Base-by-base conservation (phyloP, 179 eudicot species). In the Drosera spatulata region DNA sequence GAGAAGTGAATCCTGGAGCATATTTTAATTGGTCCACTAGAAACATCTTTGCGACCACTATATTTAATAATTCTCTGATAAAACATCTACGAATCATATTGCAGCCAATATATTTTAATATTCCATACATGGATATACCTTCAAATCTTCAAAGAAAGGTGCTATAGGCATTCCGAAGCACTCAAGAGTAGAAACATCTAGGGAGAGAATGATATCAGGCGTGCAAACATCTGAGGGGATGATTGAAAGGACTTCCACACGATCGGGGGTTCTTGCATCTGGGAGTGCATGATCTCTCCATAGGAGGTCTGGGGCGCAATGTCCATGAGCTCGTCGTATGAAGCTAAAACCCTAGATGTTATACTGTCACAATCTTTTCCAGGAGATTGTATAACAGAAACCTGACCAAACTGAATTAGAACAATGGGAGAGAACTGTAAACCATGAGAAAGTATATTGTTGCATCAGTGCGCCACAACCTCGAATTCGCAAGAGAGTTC, bases 401-500 rank as follows among this genome's bases (percentile, higher is more conserved):
- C 71, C 93, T 85, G 69, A 46, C 55, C 7, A 57, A 4, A 57
- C 39, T 51, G 12, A 37, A 66, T 46, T 57, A 2, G 42, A 7
- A 14, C 50, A 48, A 14, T 40, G 33, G 33, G 33, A 13, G 12
- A 49, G 47, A 45, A 39, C 42, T 4, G 41, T 51, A 9, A 50
- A 37, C 40, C 11, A 61, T 22, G 33, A 22, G 33, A 22, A 22
- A 22, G 33, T 22, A 22, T 22, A 22, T 22, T 22, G 33, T 22
- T 22, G 33, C 33, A 22, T 22, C 33, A 22, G 38, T 42, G 2
- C 41, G 6, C 3, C 22, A 22, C 39, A 65, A 88, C 96, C 96
- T 83, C 41, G 59, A 85, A 60, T 41, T 61, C 78, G 65, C 69
- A 51, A 38, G 43, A 50, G 13, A 88, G 79, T 64, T 85, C 81